Conservation (phyloP, 2,329 filamentous ascomycete species). For the Domatiomyces globalis region DNA sequence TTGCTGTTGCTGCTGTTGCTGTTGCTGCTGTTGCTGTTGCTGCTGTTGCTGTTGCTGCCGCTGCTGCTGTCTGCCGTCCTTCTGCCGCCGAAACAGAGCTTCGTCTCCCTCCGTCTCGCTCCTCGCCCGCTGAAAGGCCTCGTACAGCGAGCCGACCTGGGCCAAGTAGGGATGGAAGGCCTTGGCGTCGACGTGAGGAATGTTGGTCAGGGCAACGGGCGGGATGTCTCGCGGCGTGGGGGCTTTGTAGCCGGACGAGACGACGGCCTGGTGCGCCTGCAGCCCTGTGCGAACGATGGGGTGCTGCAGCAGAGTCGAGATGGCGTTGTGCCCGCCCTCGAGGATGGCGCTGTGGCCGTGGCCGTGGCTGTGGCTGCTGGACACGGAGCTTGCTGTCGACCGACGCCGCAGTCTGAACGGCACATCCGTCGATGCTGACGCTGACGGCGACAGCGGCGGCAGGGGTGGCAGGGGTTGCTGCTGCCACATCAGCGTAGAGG, state of each 20-base stretch:
- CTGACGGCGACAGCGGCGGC: slow-evolving; percentile 18
- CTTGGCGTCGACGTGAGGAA: slow-evolving; percentile 62
- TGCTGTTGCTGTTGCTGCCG: not conserved
- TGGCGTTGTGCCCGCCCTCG: slow-evolving; percentile 82
- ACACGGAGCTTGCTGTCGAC: slow-evolving; percentile 76
- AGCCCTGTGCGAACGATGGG: slow-evolving; percentile 82
- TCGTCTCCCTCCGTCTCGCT: slow-evolving; percentile 54
- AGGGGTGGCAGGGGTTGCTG: slow-evolving; percentile 13
- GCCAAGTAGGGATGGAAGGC: slow-evolving; percentile 74
- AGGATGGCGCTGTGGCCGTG: slow-evolving; percentile 36
- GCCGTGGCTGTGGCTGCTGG: slow-evolving; percentile 43
- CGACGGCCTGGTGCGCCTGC: slow-evolving; percentile 55
- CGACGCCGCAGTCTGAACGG: slow-evolving; percentile 40
- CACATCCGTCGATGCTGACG: not conserved
- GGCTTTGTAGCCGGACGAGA: slow-evolving; percentile 61
- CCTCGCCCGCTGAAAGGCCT: slow-evolving; percentile 73
- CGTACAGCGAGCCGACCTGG: slow-evolving; percentile 76
- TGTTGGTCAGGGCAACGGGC: slow-evolving; percentile 79
- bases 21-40: not conserved
- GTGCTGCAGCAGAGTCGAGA: slow-evolving; percentile 82
- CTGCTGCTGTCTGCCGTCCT: slow-evolving; percentile 16
- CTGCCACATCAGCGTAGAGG: slow-evolving; percentile 19
- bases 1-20: not conserved
- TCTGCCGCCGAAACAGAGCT: slow-evolving; percentile 33
- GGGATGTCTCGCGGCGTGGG: slow-evolving; percentile 84